Evolutionary conservation across 2,329 filamentous ascomycete species (phyloP).

Genomic region (Botrytis porri): DNA sequence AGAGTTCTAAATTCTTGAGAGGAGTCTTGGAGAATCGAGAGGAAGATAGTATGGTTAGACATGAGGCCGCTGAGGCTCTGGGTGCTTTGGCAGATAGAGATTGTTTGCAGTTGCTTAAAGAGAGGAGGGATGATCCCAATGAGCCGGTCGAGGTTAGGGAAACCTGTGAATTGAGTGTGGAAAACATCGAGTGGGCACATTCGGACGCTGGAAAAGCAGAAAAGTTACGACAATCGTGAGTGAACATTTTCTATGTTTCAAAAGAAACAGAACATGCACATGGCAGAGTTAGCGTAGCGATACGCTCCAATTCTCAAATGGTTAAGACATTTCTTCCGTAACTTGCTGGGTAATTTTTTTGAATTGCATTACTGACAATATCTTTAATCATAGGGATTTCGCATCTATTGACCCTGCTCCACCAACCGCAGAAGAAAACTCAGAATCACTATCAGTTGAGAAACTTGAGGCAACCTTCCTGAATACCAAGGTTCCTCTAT

Average conservation of each 20-base stretch:
- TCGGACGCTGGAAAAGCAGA: constrained; percentile 69
- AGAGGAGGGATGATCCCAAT: constrained; percentile 69
- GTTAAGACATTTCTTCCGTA: background rate
- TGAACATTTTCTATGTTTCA: constrained; percentile 12
- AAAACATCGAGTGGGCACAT: constrained; percentile 90
- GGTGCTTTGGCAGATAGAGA: constrained; percentile 76
- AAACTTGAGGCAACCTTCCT: constrained; percentile 75
- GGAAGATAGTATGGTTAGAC: constrained; percentile 94
- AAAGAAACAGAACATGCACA: background rate
- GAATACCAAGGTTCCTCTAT: constrained; percentile 75
- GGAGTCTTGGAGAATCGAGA: constrained; percentile 70
- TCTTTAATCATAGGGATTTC: constrained; percentile 68
- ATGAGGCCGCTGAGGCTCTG: constrained; percentile 93
- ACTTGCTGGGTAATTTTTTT: background rate
- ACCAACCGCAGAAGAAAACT: constrained; percentile 73
- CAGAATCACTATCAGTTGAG: constrained; percentile 65
- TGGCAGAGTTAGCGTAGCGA: background rate
- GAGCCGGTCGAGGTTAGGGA: constrained; percentile 84
- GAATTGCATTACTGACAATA: constrained; percentile 25
- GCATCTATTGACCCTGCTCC: constrained; percentile 93
- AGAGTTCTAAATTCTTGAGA: constrained; percentile 70
- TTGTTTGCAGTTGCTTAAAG: constrained; percentile 70
- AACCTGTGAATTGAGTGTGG: constrained; percentile 95
- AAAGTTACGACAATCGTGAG: constrained; percentile 76
- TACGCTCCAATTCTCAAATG: background rate